Conservation (phyloP, 345 rosid species). For the Schrenkiella parvula region DNA sequence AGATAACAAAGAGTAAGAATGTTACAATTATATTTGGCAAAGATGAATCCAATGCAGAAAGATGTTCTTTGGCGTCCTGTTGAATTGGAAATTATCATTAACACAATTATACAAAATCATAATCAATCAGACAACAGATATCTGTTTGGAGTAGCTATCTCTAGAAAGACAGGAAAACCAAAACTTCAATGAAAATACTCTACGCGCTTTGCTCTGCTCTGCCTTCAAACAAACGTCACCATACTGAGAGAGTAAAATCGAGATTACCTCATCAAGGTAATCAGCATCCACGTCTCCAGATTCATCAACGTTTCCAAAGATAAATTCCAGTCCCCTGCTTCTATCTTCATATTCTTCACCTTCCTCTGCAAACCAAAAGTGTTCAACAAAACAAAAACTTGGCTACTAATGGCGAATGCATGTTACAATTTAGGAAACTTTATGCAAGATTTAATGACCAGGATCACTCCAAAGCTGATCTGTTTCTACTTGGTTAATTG, state of each 20-base stretch:
- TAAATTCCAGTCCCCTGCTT: background rate
- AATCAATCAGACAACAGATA: conserved; percentile 15
- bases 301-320: conserved; percentile 50
- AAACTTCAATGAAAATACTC: background rate
- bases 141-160: background rate
- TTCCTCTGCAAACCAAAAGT: no score
- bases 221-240: no score
- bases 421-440: no score
- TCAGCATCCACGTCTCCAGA: conserved; percentile 95
- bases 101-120: no score
- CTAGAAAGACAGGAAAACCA: conserved; percentile 3
- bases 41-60: conserved; percentile 84
- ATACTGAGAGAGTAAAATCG: background rate
- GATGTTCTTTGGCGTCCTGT: conserved; percentile 98
- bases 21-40: conserved; percentile 83
- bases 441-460: no score
- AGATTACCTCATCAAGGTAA: conserved; percentile 89
- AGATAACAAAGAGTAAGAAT: conserved; percentile 15
- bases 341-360: background rate
- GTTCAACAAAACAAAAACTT: no score
- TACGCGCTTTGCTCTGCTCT: no score
- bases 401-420: no score
- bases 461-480: background rate
- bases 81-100: conserved; percentile 7
- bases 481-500: background rate